These are phyloP conservation scores for Paramecium pentaurelia DNA, from an alignment of 73 alveolate genomes.

Conservation along the genomic window DNA sequence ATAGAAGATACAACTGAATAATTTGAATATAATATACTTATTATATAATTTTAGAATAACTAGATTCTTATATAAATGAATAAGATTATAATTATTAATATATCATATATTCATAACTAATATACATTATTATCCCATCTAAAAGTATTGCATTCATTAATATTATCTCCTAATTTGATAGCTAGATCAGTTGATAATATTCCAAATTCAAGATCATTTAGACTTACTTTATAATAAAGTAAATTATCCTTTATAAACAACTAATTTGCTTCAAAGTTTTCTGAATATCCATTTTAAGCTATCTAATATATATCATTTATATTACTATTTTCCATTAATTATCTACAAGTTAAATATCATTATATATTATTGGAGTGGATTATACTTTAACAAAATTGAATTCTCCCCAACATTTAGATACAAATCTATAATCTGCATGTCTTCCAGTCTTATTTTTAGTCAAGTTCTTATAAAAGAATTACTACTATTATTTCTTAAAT, in stretches of 20 bases:
- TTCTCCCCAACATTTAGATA: constrained; percentile 48
- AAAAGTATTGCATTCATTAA: neutral
- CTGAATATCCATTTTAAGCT: neutral
- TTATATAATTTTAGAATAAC: neutral
- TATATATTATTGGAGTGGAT: constrained; percentile 9
- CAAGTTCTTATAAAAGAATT: neutral
- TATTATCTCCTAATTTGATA: neutral
- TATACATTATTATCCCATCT: neutral
- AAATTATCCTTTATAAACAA: neutral
- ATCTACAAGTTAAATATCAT: neutral
- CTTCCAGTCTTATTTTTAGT: constrained; percentile 10
- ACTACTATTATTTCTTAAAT: neutral
- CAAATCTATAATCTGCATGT: neutral
- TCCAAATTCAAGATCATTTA: constrained; percentile 26
- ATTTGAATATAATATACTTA: neutral
- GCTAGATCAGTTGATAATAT: constrained; percentile 43
- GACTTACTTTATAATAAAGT: neutral
- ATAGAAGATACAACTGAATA: too few relatives aligned
- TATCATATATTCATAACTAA: neutral
- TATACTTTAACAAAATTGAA: neutral
- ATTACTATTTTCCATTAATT: neutral
- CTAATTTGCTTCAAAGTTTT: neutral
- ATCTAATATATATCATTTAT: neutral
- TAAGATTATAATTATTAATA: neutral
- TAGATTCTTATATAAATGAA: neutral